Evolutionary conservation across 75 land plant species (phyloP), one percentile per base, ranked within the genome.

Genomic region (Ceratopteris richardii): DNA sequence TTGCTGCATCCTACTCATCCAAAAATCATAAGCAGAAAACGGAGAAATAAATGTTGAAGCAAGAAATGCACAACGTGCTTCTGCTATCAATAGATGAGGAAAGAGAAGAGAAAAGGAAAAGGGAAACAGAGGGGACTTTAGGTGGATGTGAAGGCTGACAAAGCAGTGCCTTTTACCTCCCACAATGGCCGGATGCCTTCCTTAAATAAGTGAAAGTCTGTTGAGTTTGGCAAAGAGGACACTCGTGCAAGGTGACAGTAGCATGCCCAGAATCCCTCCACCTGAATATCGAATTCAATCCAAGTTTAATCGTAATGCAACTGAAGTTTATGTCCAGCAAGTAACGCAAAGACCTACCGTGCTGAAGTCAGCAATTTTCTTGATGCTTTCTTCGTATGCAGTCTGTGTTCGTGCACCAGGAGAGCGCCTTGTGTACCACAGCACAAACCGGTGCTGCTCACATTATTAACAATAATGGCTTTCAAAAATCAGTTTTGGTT

Each of bases 131-230:
- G 37, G 37, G 37, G 9, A 33, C 37, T 33, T 3, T 33, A 9
- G 37, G 37, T 33, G 37, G 3, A 33, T 33, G 37, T 33, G 37
- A 33, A 3, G 7, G 9, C 37, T 9, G 37, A 33, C 37, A 33
- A 33, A 9, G 9, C 7, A 33, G 37, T 4, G 37, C 13, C 29
- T 31, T 26, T 30, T 83, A 89, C 98, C 90, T 94, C 98, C 98
- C 98, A 94, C 29, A 94, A 43, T 10, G 98, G 98, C 21, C 98
- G 84, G 63, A 94, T 86, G 10, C 98, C 98, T 62, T 89, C 96
- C 70, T 94, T 94, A 75, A 94, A 94, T 44, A 94, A 81, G 82
- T 88, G 95, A 68, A 94, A 72, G 66, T 94, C 95, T 41, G 95
- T 94, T 19, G 98, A 90, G 42, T 66, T 79, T 36, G 95, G 98